Evolutionary conservation across 1,284 basidiomycete genomes (phyloP).

Genomic region (Cutaneotrichosporon cutaneum): DNA sequence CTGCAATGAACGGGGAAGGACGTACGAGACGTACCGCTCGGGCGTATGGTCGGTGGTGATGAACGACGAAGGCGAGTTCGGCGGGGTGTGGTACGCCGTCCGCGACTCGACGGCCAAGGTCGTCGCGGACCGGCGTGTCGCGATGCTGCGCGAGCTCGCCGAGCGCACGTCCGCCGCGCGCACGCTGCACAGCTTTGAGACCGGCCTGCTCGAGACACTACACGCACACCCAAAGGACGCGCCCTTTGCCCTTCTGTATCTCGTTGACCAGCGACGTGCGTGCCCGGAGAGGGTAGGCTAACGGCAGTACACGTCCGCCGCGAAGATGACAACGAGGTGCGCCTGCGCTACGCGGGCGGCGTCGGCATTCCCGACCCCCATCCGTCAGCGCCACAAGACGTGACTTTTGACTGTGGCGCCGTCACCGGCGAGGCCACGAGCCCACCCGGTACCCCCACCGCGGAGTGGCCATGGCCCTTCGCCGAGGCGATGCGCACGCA

Average conservation of each 20-base stretch:
- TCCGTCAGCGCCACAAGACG: conserved; percentile 26
- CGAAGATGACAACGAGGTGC: conserved; percentile 17
- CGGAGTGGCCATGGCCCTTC: conserved; percentile 39
- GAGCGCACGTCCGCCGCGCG: conserved; percentile 40
- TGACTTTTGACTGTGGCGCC: neutral
- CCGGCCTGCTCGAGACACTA: conserved; percentile 42
- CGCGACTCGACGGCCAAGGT: conserved; percentile 40
- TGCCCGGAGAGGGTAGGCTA: too few relatives aligned
- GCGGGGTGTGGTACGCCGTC: conserved; percentile 46
- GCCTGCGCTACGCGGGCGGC: conserved; percentile 26
- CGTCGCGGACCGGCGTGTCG: conserved; percentile 32
- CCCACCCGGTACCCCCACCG: neutral
- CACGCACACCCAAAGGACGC: conserved; percentile 38
- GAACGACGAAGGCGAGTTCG: conserved; percentile 40
- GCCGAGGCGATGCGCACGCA: conserved; percentile 38
- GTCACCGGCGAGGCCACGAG: neutral
- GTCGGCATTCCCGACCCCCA: conserved; percentile 46
- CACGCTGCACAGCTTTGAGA: conserved; percentile 41
- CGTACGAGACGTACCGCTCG: neutral
- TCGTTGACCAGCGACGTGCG: conserved; percentile 26
- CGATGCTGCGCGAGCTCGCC: conserved; percentile 40
- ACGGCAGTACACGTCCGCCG: neutral
- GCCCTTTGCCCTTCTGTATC: conserved; percentile 47
- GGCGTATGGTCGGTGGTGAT: neutral
- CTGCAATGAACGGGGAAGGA: neutral